Percentiles rank a stretch among this genome's conserved stretches.
These are phyloP conservation scores for Aegilops umbellulata DNA, from an alignment of 176 grass and related monocot genomes.

Conservation along the genomic window DNA sequence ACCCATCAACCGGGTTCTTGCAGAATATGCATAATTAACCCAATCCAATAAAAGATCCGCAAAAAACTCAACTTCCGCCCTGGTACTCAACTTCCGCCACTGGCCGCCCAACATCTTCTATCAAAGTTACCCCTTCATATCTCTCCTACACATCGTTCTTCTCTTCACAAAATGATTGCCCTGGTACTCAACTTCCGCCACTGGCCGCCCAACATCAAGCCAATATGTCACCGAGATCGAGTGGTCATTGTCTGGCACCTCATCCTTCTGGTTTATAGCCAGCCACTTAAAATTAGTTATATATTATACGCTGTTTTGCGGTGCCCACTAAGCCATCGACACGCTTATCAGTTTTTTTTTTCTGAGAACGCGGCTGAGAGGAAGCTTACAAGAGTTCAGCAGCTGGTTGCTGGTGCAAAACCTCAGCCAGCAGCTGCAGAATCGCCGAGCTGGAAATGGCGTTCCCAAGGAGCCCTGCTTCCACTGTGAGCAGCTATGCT, in stretches of 20 bases:
- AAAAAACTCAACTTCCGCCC: not conserved
- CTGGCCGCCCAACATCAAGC: too few relatives aligned
- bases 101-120: too few relatives aligned
- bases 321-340: not conserved
- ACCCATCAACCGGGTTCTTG: too few relatives aligned
- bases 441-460: not conserved
- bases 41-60: not conserved
- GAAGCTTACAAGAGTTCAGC: not conserved
- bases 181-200: not conserved
- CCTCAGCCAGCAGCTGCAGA: not conserved
- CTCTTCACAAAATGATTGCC: not conserved
- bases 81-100: too few relatives aligned
- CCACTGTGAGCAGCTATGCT: not conserved
- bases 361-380: too few relatives aligned
- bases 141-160: not conserved
- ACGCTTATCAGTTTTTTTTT: not conserved
- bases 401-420: not conserved
- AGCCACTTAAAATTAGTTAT: not conserved
- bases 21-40: not conserved
- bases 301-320: not conserved
- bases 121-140: not conserved
- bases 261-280: not conserved
- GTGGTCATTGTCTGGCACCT: not conserved
- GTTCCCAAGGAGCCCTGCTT: not conserved
- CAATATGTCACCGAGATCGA: not conserved